Conservation (phyloP, 129 eudicot genomes). For the Smallanthus sonchifolius region DNA sequence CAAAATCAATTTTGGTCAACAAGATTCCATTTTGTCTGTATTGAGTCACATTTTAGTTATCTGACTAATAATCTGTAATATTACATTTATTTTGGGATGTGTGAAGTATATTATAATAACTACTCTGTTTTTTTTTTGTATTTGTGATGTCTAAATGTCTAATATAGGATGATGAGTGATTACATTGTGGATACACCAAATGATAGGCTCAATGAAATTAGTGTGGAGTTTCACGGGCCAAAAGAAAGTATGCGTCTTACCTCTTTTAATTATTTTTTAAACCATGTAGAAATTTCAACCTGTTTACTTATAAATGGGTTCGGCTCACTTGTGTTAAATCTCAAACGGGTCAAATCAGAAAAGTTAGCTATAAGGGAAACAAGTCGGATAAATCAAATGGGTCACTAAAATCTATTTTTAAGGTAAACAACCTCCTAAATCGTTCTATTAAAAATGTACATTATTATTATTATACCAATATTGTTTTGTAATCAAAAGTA, state of each 20-base stretch:
- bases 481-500: not conserved
- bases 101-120: not conserved
- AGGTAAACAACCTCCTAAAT: not conserved
- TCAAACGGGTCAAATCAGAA: not conserved
- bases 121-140: not conserved
- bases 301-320: not conserved
- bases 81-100: not conserved
- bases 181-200: slow-evolving; percentile 71
- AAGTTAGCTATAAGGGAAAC: too few relatives aligned
- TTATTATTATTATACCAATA: not conserved
- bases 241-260: slow-evolving; percentile 56
- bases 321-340: not conserved
- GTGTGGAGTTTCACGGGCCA: slow-evolving; percentile 80
- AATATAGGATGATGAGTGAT: slow-evolving; percentile 88
- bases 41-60: not conserved
- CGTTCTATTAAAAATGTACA: not conserved
- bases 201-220: slow-evolving; percentile 64
- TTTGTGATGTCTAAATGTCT: not conserved
- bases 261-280: not conserved
- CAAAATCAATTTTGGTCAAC: not conserved
- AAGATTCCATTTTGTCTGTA: not conserved
- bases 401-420: not conserved
- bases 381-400: not conserved
- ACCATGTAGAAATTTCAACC: not conserved
- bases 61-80: not conserved